Base-by-base conservation (phyloP, 441 rosid genomes). In the Cnidoscolus chayamansa region DNA sequence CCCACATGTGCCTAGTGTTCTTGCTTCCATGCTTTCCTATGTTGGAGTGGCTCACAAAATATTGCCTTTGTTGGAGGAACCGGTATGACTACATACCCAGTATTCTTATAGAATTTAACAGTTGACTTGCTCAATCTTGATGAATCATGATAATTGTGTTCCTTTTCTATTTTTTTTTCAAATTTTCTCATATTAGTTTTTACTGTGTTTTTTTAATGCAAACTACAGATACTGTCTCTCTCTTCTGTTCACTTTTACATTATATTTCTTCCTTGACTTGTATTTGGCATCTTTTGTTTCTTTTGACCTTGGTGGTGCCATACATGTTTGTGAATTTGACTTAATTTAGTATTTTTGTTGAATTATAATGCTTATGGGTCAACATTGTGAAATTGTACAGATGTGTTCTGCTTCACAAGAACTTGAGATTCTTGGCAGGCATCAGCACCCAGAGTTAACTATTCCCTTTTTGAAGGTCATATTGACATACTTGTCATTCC, bases 21-120 rank as follows among this genome's bases (percentile, higher is more conserved):
- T 95, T 77, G 96, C 99, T 76, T 88, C 97, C 60, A 80, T 95
- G 92, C 98, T 95, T 83, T 95, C 99, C 64, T 93, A 88, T 79
- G 79, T 95, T 48, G 98, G 99, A 73, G 90, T 89, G 68, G 97
- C 97, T 58, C 76, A 83, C 72, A 89, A 91, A 76, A 86, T 91
- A 64, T 65, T 95, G 83, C 96, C 97, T 68, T 77, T 93, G 78
- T 74, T 95, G 81, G 98, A 91, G 79, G 99, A 95, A 85, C 97
- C 97, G 83, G 99, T 95, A 87, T 70, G 76, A 56, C 68, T 63
- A 31, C 72, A 49, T 71, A 71, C 63, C 56, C 65, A 58, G 45
- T n/a, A 54, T 43, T 63, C 55, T 74, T 45, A 60, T 32, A 48
- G 11, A 49, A 71, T 17, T 63, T 66, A 32, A 53, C 30, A 48